phyloP scores from a whole-genome alignment of 371 early-diverging fungal species.

The Massospora cicadina region DNA sequence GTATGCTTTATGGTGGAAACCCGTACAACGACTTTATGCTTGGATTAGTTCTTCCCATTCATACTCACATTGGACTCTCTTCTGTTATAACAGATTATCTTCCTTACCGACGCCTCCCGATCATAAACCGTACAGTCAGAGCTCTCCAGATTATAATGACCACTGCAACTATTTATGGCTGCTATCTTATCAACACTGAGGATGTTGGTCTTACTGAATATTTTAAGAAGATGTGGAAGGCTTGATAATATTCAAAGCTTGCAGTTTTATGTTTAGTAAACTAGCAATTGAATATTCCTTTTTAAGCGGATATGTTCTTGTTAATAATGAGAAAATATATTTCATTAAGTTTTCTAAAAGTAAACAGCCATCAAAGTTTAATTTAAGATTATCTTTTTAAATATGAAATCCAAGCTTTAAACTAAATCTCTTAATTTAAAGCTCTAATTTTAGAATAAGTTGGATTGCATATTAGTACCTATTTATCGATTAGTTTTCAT shows the following conservation, averaged over 20 bases:
- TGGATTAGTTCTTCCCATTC: slow-evolving; percentile 77
- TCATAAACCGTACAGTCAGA: slow-evolving; percentile 34
- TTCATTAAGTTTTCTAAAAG: too few relatives aligned
- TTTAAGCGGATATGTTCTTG: too few relatives aligned
- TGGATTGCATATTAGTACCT: too few relatives aligned
- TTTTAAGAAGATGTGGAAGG: slow-evolving; percentile 53
- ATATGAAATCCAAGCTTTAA: too few relatives aligned
- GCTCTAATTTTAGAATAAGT: too few relatives aligned
- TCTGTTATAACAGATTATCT: slow-evolving; percentile 69
- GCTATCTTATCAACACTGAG: slow-evolving; percentile 84
- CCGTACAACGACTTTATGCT: slow-evolving; percentile 73
- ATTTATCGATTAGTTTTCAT: too few relatives aligned
- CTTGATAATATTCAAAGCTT: not conserved
- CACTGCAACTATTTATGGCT: slow-evolving; percentile 58
- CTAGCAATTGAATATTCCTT: too few relatives aligned
- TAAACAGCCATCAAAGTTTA: too few relatives aligned
- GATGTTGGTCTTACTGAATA: slow-evolving; percentile 87
- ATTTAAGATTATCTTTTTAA: too few relatives aligned
- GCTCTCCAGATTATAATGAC: slow-evolving; percentile 50
- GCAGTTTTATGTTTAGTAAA: not conserved
- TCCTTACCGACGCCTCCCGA: slow-evolving; percentile 42
- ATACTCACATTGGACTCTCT: slow-evolving; percentile 68
- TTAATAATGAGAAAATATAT: too few relatives aligned
- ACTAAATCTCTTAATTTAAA: too few relatives aligned
- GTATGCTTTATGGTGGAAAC: slow-evolving; percentile 56